Base-by-base conservation (phyloP, 495 filamentous ascomycete genomes). In the Talaromyces proteolyticus region DNA sequence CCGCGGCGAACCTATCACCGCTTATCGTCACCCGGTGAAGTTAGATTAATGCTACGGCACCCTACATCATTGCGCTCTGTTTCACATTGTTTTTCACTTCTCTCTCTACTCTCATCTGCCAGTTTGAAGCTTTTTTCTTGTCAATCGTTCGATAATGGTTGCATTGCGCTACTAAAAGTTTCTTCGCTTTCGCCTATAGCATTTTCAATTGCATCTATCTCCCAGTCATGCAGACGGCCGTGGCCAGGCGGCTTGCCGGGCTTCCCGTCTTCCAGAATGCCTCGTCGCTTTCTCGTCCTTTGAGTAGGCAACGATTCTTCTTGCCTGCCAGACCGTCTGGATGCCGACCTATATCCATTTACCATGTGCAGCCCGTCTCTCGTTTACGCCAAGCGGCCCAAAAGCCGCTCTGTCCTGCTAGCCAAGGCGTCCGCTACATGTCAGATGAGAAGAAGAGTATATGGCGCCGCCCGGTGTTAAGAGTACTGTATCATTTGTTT, bases 401-500 rank as follows among this genome's bases (percentile, higher is more conserved):
- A 22, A 40, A 26, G n/a, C 20, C 24, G 12, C 22, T 36, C 34
- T 12, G n/a, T 21, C 29, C 47, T 34, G 21, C 34, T 21, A 40
- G n/a, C 22, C 29, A 22, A n/a, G 7, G 34, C 25, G 36, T 34
- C 16, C 47, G 38, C 36, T 39, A 29, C 37, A 26, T 37, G 26
- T 52, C 50, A 4, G 42, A 25, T 12, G 19, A 34, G 25, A 52
- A 44, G 24, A 20, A 25, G 2, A 20, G 19, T 10, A 45, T 52
- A 17, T 40, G 42, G 41, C 42, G 50, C 14, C 18, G 42, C 24
- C 50, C 42, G 6, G 21, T 23, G 19, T 20, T 44, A 10, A 26
- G 42, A 20, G 29, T 18, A 10, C 18, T 52, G 1, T 52, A 52
- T 42, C 50, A 76, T 51, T 60, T 65, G 1, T 77, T 83, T 49